Conservation (phyloP, 2,329 filamentous ascomycete genomes). For the Xylaria sp. region DNA sequence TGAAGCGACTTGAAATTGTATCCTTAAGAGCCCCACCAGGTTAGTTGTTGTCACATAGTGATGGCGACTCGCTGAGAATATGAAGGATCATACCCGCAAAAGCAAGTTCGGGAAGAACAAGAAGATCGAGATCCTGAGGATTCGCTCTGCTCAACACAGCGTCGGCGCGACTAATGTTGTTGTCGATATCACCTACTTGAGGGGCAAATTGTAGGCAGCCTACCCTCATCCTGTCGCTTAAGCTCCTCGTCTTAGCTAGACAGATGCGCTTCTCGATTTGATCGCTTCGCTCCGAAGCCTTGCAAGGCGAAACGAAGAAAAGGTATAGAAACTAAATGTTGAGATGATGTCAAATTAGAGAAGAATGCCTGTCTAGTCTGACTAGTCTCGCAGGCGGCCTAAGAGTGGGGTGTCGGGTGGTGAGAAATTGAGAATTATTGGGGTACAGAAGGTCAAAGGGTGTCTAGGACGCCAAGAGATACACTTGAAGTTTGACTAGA, state of each 20-base stretch:
- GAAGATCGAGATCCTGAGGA: conserved; percentile 70
- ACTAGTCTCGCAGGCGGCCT: neutral
- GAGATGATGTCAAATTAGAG: neutral
- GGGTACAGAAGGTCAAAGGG: neutral
- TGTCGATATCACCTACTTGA: conserved; percentile 74
- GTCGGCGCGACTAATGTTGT: conserved; percentile 77
- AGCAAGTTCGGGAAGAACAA: conserved; percentile 81
- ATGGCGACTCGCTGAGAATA: conserved; percentile 2
- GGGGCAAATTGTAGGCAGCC: conserved; percentile 79
- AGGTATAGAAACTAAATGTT: neutral
- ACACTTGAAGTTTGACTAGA: neutral
- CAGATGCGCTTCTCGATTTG: neutral
- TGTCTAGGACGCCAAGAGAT: conserved; percentile 3
- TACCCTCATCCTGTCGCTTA: conserved; percentile 61
- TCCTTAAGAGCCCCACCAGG: conserved; percentile 57
- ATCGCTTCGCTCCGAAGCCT: neutral
- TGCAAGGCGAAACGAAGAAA: neutral
- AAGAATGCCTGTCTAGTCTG: neutral
- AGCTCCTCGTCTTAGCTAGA: neutral
- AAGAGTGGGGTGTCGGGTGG: conserved; percentile 2
- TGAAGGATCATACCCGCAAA: conserved; percentile 67
- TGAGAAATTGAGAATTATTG: conserved; percentile 3
- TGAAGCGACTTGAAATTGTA: conserved; percentile 81
- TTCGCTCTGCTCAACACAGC: conserved; percentile 66
- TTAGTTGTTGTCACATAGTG: neutral